phyloP scores from a whole-genome alignment of 352 stramenopile species.

The Globisporangium heterothallicum region DNA sequence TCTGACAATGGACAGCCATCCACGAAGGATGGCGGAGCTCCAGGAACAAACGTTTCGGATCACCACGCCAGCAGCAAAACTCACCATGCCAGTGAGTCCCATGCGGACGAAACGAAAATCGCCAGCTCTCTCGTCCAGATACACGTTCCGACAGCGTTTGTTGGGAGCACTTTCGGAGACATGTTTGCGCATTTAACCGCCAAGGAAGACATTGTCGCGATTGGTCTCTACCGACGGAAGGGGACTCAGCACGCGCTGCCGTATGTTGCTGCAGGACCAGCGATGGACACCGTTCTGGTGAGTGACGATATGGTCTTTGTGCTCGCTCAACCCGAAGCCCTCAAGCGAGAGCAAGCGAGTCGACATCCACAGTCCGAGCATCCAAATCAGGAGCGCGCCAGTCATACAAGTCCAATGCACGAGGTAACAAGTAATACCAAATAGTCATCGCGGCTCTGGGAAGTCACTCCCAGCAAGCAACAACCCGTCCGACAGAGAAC shows the following conservation, averaged over 20 bases:
- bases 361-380: conserved; percentile 11
- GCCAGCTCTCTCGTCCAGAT: conserved; percentile 56
- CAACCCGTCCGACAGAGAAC: neutral
- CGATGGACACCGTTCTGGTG: conserved; percentile 33
- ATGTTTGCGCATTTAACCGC: conserved; percentile 44
- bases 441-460: neutral
- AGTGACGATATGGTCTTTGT: conserved; percentile 56
- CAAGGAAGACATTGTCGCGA: conserved; percentile 38
- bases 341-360: conserved; percentile 13
- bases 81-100: neutral
- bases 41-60: neutral
- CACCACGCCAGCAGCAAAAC: neutral
- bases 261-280: conserved; percentile 49
- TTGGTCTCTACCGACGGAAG: conserved; percentile 46
- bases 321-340: conserved; percentile 39
- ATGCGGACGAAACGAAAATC: conserved; percentile 6
- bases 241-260: conserved; percentile 32
- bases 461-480: no score
- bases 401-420: neutral
- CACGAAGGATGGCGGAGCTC: neutral
- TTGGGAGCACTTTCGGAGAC: conserved; percentile 40
- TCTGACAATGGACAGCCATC: conserved; percentile 38
- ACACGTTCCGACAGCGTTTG: conserved; percentile 33
- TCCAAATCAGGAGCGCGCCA: neutral
- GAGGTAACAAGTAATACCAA: neutral